Percentiles rank a stretch among this genome's conserved stretches.
Conservation (phyloP, 2,329 filamentous ascomycete species). For the Aspergillus fumigatus region DNA sequence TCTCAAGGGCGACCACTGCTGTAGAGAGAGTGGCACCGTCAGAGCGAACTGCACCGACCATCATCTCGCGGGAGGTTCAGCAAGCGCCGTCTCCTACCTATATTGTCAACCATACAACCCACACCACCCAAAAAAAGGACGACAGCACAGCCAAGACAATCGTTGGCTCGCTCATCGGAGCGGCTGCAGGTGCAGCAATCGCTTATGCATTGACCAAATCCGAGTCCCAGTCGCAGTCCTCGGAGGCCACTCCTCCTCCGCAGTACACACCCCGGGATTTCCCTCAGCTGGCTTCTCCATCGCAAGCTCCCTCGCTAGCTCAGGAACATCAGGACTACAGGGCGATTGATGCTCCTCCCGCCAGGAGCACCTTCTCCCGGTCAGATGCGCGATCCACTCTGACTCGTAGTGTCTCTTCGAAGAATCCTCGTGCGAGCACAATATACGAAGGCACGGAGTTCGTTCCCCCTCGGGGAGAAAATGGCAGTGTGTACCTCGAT, state of each 20-base stretch:
- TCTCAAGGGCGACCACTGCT: slow-evolving; percentile 24
- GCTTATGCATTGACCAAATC: slow-evolving; percentile 69
- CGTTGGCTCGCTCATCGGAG: slow-evolving; percentile 72
- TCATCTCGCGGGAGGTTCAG: slow-evolving; percentile 19
- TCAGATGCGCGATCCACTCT: slow-evolving; percentile 28
- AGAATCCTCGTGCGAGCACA: slow-evolving; percentile 39
- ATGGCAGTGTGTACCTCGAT: slow-evolving; percentile 21
- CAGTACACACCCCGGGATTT: slow-evolving; percentile 23
- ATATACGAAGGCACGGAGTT: slow-evolving; percentile 39
- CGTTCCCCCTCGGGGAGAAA: slow-evolving; percentile 12
- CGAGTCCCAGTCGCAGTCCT: slow-evolving; percentile 39
- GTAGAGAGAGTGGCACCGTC: slow-evolving; percentile 18
- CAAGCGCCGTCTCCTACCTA: slow-evolving; percentile 21
- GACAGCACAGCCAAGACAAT: slow-evolving; percentile 56
- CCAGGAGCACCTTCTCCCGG: slow-evolving; percentile 24
- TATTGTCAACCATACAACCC: slow-evolving; percentile 19
- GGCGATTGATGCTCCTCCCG: slow-evolving; percentile 30
- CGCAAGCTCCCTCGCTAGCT: slow-evolving; percentile 19
- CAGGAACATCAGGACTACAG: slow-evolving; percentile 23
- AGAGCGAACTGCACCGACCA: slow-evolving; percentile 11
- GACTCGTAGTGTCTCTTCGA: slow-evolving; percentile 33
- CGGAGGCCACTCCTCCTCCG: slow-evolving; percentile 19
- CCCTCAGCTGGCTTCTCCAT: slow-evolving; percentile 20
- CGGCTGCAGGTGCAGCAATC: slow-evolving; percentile 70
- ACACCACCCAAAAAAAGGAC: slow-evolving; percentile 28